Percentiles rank a stretch among this genome's conserved stretches.
Conservation (phyloP, 305 asterid species). For the Fraxinus albicans region DNA sequence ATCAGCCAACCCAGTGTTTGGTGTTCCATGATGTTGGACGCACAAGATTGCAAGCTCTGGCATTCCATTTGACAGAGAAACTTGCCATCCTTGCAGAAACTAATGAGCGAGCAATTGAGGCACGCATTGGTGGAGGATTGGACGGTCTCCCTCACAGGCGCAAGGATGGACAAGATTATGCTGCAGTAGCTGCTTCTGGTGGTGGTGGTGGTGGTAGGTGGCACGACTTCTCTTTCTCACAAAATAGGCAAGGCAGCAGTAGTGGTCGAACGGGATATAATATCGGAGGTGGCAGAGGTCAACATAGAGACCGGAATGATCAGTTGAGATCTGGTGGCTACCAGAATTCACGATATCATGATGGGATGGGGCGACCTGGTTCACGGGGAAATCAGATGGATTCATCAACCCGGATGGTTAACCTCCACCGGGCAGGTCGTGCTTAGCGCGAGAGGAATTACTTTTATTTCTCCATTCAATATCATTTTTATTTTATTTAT, state of each 20-base stretch:
- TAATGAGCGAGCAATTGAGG: slow-evolving; percentile 80
- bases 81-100: slow-evolving; percentile 71
- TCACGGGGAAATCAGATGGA: slow-evolving; percentile 68
- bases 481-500: neutral
- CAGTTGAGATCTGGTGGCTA: slow-evolving; percentile 39
- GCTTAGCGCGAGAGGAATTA: slow-evolving; percentile 21
- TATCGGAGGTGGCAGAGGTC: slow-evolving; percentile 40
- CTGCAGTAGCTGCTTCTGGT: slow-evolving; percentile 47
- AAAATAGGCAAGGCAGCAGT: slow-evolving; percentile 74
- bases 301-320: slow-evolving; percentile 49
- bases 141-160: slow-evolving; percentile 79
- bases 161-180: slow-evolving; percentile 92
- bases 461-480: neutral
- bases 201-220: slow-evolving; percentile 47
- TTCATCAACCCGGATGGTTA: slow-evolving; percentile 74
- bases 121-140: slow-evolving; percentile 71
- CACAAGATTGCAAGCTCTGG: slow-evolving; percentile 73
- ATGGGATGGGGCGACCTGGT: slow-evolving; percentile 50
- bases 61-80: slow-evolving; percentile 84
- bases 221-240: slow-evolving; percentile 77
- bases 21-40: slow-evolving; percentile 79
- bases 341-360: slow-evolving; percentile 31
- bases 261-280: slow-evolving; percentile 63
- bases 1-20: slow-evolving; percentile 81
- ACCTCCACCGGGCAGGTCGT: slow-evolving; percentile 65